Percentiles rank a stretch among this genome's conserved stretches.
These are phyloP conservation scores for Naganishia friedmannii DNA, from an alignment of 768 basidiomycete genomes.

Conservation along the genomic window DNA sequence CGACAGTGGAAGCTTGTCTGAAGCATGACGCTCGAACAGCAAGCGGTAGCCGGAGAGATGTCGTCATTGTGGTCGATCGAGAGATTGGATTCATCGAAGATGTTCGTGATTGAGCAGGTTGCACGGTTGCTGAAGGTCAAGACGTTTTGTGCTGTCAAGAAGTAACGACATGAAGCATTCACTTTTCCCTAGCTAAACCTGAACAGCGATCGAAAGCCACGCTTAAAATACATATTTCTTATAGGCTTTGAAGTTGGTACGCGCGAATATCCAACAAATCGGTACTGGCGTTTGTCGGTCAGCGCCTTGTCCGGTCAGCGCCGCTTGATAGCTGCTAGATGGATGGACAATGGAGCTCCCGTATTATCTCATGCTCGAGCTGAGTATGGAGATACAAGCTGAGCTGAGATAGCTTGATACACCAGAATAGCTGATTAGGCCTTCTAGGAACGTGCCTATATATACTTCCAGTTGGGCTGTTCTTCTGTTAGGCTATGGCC, in stretches of 20 bases:
- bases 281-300: no score
- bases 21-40: background rate
- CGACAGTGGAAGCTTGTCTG: slow-evolving; percentile 6
- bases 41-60: background rate
- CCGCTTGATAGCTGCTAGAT: no score
- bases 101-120: background rate
- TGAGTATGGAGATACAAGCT: no score
- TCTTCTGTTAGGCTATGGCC: background rate
- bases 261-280: background rate
- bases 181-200: slow-evolving; percentile 5
- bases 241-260: no score
- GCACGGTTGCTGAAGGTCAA: background rate
- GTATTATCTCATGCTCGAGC: no score
- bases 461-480: no score
- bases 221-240: background rate
- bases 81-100: background rate
- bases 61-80: background rate
- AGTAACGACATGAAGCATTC: background rate
- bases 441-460: no score
- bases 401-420: no score
- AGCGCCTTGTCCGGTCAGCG: no score
- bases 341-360: no score
- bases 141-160: background rate
- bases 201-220: background rate
- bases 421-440: no score